Evolutionary conservation across 345 rosid species (phyloP).

Genomic region (Lenwebbia sp.): DNA sequence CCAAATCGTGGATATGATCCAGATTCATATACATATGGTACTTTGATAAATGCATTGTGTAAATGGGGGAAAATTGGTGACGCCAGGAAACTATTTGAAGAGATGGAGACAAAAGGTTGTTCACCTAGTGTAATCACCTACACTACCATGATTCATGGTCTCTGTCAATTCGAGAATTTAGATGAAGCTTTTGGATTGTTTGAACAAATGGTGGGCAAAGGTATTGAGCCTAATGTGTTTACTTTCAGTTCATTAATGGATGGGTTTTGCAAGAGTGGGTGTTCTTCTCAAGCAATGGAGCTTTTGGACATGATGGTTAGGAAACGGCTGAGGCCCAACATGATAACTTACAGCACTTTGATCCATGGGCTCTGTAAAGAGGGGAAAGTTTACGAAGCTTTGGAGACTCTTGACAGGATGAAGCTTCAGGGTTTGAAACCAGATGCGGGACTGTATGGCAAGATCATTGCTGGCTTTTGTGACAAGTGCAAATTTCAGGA

Average conservation of each 20-base stretch:
- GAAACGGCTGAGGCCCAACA: slow-evolving; percentile 46
- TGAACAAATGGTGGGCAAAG: slow-evolving; percentile 61
- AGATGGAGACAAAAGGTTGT: slow-evolving; percentile 68
- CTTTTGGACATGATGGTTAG: slow-evolving; percentile 58
- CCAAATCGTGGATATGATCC: slow-evolving; percentile 55
- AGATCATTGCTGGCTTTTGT: slow-evolving; percentile 54
- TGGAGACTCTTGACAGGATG: slow-evolving; percentile 72
- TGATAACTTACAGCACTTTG: slow-evolving; percentile 54
- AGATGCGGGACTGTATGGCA: slow-evolving; percentile 75
- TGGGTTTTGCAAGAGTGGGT: slow-evolving; percentile 66
- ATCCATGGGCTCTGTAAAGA: slow-evolving; percentile 73
- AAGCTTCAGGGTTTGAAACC: slow-evolving; percentile 88
- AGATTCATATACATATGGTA: slow-evolving; percentile 84
- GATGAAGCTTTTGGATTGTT: slow-evolving; percentile 57
- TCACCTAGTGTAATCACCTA: slow-evolving; percentile 80
- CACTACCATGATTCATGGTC: slow-evolving; percentile 58
- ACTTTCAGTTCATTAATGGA: slow-evolving; percentile 81
- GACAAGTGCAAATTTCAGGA: slow-evolving; percentile 40
- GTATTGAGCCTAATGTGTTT: slow-evolving; percentile 75
- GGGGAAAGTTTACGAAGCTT: slow-evolving; percentile 54
- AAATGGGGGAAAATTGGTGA: slow-evolving; percentile 48
- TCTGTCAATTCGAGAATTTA: slow-evolving; percentile 44
- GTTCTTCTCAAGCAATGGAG: slow-evolving; percentile 49
- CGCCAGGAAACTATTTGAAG: slow-evolving; percentile 59
- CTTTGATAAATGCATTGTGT: slow-evolving; percentile 79